Base-by-base conservation (phyloP, 768 basidiomycete genomes). In the Termitomyces sp. region DNA sequence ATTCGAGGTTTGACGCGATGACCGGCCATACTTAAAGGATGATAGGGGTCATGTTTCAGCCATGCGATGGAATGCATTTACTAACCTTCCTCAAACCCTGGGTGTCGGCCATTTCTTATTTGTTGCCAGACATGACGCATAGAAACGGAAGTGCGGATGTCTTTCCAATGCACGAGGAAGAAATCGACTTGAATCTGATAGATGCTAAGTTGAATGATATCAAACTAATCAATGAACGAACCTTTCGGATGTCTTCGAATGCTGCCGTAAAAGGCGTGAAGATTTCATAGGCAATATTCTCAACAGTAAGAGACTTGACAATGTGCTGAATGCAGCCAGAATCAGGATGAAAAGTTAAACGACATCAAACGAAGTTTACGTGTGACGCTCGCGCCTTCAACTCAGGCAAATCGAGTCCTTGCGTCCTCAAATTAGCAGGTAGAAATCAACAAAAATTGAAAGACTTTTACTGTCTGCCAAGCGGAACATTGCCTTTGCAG, bases 71-170 rank as follows among this genome's bases (percentile, higher is more conserved):
- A n/a, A 20, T 30, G 49, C 36, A 40, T 55, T 32, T 35, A 54
- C 60, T 32, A 16, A 87, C 88, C 87, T 79, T 92, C 90, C 72
- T 93, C 92, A 66, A 93, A 94, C 1, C 92, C 92, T 18, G 90
- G 88, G 67, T 93, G 89, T 35, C 89, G 79, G 45, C 92, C 92
- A 49, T 83, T 78, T 56, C 93, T 78, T 43, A 95, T 92, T 70
- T 93, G 90, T 57, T 85, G 81, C 89, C 91, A 94, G 5, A 94
- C 87, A 61, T 79, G 81, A 55, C 80, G 81, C 90, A 94, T 92
- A 13, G 87, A 81, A 18, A 87, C 84, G n/a, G 89, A 90, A n/a
- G 80, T 72, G 43, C 90, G 86, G 55, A 95, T 91, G 32, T 90
- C 87, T 40, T 79, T 73, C 92, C 92, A 95, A 65, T 93, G 85